Evolutionary conservation across 1,139 yeast genomes (phyloP).

Genomic region (Williopsis jadinii): DNA sequence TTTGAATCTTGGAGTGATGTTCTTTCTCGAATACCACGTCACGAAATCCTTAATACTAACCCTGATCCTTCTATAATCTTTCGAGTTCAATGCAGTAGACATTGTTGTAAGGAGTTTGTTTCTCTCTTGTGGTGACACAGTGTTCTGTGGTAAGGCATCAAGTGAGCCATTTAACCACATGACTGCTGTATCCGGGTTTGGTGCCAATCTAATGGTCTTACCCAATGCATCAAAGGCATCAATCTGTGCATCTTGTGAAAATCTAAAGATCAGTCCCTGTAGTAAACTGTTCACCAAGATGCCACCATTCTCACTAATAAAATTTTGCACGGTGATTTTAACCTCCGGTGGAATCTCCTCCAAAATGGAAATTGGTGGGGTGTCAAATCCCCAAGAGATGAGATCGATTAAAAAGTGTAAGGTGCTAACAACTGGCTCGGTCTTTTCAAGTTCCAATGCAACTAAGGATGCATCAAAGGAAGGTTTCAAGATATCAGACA

Average conservation of each 20-base stretch:
- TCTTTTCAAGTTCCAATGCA: conserved; percentile 54
- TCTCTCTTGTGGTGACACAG: conserved; percentile 63
- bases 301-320: conserved; percentile 47
- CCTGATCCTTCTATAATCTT: conserved; percentile 70
- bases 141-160: conserved; percentile 43
- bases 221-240: conserved; percentile 75
- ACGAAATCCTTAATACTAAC: conserved; percentile 68
- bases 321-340: conserved; percentile 38
- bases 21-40: conserved; percentile 76
- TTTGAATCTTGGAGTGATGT: conserved; percentile 46
- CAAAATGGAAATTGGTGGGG: conserved; percentile 70
- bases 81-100: conserved; percentile 54
- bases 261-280: conserved; percentile 62
- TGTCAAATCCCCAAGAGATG: conserved; percentile 74
- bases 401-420: conserved; percentile 75
- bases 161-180: conserved; percentile 58
- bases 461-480: conserved; percentile 55
- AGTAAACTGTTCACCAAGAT: conserved; percentile 48
- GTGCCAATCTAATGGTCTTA: conserved; percentile 51
- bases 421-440: conserved; percentile 63
- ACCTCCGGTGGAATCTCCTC: conserved; percentile 52
- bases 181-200: conserved; percentile 33
- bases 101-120: conserved; percentile 51
- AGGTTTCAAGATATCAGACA: conserved; percentile 48
- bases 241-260: conserved; percentile 61